Evolutionary conservation across 306 rosid genomes (phyloP), one percentile per base, ranked within the genome.

Genomic region (Comarum palustre): DNA sequence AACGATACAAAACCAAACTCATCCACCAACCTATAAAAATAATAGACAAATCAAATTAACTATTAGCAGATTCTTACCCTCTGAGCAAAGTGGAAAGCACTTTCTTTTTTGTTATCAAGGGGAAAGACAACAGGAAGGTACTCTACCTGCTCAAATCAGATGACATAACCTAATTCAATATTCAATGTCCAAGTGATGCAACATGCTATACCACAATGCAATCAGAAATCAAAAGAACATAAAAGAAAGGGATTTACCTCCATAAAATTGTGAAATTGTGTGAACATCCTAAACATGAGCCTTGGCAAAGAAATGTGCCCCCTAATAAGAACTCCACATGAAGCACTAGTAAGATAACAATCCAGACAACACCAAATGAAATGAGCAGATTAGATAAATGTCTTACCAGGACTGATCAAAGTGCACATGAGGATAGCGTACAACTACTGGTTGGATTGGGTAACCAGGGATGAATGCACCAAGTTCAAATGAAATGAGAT

Each of bases 381-480:
- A 78, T 9, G 46, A 60, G 59, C 27, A 76, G 54, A 72, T 48
- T 72, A 57, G 81, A 48, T 75, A 76, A 67, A 32, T 60, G 51
- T 38, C 92, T 64, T 82, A 95, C 99, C 99, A 95, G 63, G 99
- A 95, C 81, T 95, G 97, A 69, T 95, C 99, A 78, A 95, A 95
- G 86, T 95, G 97, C 69, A 95, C 87, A 78, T 91, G 95, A 75
- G 99, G 99, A 87, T 91, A 95, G 75, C 96, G 96, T 71, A 90
- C 96, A 78, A 86, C 32, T 57, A 90, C 88, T 59, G 99, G 96
- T 80, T 95, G 99, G 79, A 95, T 87, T 51, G 99, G 82, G 74
- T 77, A 84, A 60, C 93, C 93, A 38, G 95, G 92, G 73, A 91
- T 86, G 78, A 95, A 95, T 72, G 99, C 99, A 73, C 99, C 97